Conservation (phyloP, 495 filamentous ascomycete genomes). For the Pyronema domesticum region DNA sequence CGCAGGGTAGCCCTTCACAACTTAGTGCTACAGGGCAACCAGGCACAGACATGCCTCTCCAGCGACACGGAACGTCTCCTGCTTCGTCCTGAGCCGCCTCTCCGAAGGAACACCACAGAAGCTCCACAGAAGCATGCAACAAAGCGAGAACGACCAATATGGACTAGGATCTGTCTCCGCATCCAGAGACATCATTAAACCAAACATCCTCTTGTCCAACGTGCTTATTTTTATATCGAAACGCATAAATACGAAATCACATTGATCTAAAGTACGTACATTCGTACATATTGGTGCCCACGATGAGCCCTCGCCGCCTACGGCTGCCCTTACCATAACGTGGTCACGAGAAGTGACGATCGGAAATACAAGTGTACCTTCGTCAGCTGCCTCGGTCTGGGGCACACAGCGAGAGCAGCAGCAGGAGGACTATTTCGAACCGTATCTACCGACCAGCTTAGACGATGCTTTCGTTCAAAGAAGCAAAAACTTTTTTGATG, state of each 20-base stretch:
- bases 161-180: background rate
- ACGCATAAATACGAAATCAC: background rate
- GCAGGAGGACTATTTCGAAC: background rate
- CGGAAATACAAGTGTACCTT: background rate
- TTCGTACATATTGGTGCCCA: too few relatives aligned
- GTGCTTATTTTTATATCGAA: background rate
- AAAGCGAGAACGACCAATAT: background rate
- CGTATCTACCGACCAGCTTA: too few relatives aligned
- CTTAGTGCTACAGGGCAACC: too few relatives aligned
- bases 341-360: background rate
- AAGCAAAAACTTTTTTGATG: constrained; percentile 3
- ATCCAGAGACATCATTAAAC: background rate
- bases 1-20: background rate
- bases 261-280: background rate
- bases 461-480: background rate
- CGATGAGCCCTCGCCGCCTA: background rate
- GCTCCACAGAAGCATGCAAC: background rate
- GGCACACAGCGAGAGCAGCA: background rate
- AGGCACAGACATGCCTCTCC: background rate
- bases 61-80: background rate
- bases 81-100: too few relatives aligned
- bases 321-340: background rate
- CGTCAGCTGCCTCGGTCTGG: background rate
- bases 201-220: background rate
- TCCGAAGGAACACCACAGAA: background rate